These are phyloP conservation scores for Dipteronia sinensis DNA, from an alignment of 345 rosid species.

Conservation along the genomic window DNA sequence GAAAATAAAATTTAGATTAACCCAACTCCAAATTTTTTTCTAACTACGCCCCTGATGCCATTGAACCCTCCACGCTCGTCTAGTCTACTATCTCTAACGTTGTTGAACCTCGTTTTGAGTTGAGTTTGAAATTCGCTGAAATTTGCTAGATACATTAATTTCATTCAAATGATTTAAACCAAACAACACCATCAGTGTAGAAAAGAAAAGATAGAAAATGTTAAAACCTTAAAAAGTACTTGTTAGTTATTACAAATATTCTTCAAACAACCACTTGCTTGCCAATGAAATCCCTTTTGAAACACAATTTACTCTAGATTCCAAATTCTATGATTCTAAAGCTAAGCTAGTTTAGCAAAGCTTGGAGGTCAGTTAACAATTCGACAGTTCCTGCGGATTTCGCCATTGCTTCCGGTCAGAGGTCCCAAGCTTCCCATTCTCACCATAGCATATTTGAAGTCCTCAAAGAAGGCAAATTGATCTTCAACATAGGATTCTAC, in stretches of 20 bases:
- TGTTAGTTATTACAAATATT: too few species aligned
- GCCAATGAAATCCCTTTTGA: not conserved
- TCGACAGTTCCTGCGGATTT: slow-evolving; percentile 59
- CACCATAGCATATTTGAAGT: slow-evolving; percentile 64
- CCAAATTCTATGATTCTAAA: not conserved
- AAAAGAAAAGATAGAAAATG: too few species aligned
- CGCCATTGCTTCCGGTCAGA: slow-evolving; percentile 32
- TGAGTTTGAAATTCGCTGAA: too few species aligned
- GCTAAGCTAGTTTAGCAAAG: not conserved
- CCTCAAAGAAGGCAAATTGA: slow-evolving; percentile 53
- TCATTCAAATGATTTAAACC: not conserved
- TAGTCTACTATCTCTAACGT: not conserved
- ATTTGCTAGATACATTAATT: too few species aligned
- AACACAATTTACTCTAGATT: too few species aligned
- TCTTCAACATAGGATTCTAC: slow-evolving; percentile 60
- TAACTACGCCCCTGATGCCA: too few species aligned
- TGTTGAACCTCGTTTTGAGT: too few species aligned
- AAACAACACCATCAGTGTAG: not conserved
- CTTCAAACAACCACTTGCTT: not conserved
- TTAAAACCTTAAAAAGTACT: too few species aligned
- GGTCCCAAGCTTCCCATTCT: slow-evolving; percentile 59
- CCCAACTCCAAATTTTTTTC: too few species aligned
- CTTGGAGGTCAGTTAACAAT: slow-evolving; percentile 30
- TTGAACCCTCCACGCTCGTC: too few species aligned
- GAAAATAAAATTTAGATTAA: too few species aligned